Evolutionary conservation across 495 filamentous ascomycete genomes (phyloP).

Genomic region (Neurospora sublineolata): DNA sequence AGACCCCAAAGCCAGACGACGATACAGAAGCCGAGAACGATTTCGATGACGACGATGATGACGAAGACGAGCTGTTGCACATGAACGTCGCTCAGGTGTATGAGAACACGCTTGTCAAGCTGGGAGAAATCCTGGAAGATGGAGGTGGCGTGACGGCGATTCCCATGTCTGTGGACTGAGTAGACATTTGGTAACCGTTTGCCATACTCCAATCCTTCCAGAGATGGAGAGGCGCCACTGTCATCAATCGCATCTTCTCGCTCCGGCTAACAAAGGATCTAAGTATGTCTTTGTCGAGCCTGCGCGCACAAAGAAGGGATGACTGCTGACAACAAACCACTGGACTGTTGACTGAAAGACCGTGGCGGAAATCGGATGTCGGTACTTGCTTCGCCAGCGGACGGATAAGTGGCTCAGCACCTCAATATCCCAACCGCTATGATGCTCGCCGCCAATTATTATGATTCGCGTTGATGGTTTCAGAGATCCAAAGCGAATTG

Average conservation of each 20-base stretch:
- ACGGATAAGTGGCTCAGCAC: not conserved
- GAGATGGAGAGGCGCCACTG: not conserved
- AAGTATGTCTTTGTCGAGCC: not conserved
- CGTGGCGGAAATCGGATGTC: not conserved
- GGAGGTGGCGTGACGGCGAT: slow-evolving; percentile 1
- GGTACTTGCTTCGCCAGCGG: not conserved
- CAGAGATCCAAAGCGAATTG: not conserved
- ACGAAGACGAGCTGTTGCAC: slow-evolving; percentile 31
- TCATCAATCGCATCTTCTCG: not conserved
- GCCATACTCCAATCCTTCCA: not conserved
- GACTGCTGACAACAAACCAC: not conserved
- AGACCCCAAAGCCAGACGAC: slow-evolving; percentile 14
- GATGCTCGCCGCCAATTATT: not conserved
- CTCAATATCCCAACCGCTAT: not conserved
- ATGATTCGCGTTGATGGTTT: not conserved
- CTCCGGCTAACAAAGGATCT: not conserved
- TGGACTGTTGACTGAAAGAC: not conserved
- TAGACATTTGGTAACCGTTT: too few species aligned
- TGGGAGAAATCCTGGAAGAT: slow-evolving; percentile 49
- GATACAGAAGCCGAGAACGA: slow-evolving; percentile 7
- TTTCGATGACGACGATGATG: slow-evolving; percentile 26
- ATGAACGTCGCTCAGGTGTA: slow-evolving; percentile 69
- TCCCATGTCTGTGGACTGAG: slow-evolving; percentile 9
- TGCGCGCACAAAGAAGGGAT: not conserved
- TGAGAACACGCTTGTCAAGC: slow-evolving; percentile 60